phyloP scores from a whole-genome alignment of 345 rosid species.

The Punica granatum region DNA sequence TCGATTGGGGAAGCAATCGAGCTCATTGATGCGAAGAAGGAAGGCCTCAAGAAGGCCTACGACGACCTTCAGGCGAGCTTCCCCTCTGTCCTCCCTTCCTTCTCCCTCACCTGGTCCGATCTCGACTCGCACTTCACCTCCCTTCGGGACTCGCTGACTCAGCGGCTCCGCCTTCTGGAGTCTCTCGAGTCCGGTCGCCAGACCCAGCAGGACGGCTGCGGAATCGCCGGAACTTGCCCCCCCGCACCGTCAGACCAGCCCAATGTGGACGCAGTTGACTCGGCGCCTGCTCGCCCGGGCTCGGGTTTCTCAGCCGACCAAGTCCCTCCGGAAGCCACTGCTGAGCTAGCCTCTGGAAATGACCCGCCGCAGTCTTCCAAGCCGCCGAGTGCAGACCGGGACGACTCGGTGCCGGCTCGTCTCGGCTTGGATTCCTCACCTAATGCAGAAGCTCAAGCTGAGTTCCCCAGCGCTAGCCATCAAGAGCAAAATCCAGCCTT shows the following conservation, averaged over 20 bases:
- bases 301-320: too few relatives aligned
- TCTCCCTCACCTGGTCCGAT: constrained; percentile 57
- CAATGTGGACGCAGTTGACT: not conserved
- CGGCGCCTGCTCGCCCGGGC: not conserved
- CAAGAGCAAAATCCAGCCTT: not conserved
- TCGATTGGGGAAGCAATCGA: constrained; percentile 49
- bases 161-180: constrained; percentile 43
- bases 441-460: not conserved
- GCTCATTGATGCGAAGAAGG: constrained; percentile 43
- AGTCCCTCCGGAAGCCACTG: too few relatives aligned
- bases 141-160: constrained; percentile 29
- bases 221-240: not conserved
- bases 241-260: not conserved
- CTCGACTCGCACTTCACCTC: constrained; percentile 61
- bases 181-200: constrained; percentile 15
- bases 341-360: not conserved
- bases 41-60: constrained; percentile 45
- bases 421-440: not conserved
- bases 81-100: constrained; percentile 38
- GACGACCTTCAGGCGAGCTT: constrained; percentile 50
- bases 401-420: not conserved
- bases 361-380: not conserved
- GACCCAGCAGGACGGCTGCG: not conserved
- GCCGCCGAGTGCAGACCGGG: not conserved
- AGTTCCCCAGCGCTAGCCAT: not conserved